Evolutionary conservation across 306 rosid species (phyloP).

Genomic region (Begonia masoniana): DNA sequence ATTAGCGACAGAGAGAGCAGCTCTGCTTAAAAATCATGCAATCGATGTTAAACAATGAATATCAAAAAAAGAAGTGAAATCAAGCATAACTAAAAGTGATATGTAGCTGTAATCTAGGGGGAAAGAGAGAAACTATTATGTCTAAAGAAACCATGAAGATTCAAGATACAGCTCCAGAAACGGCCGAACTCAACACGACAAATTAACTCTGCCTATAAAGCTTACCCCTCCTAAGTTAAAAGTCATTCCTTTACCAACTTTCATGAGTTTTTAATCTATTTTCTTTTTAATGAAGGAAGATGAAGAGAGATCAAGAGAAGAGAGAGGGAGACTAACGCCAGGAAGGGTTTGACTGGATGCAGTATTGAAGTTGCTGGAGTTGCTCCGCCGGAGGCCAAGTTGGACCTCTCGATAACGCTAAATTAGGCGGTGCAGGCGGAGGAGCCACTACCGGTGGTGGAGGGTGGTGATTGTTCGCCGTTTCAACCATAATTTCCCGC

Average conservation of each 20-base stretch:
- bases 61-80: too few relatives aligned
- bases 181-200: too few relatives aligned
- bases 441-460: slow-evolving; percentile 27
- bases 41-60: too few relatives aligned
- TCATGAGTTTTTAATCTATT: neutral
- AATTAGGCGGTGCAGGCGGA: slow-evolving; percentile 22
- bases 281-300: neutral
- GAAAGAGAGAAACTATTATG: too few relatives aligned
- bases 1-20: too few relatives aligned
- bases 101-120: too few relatives aligned
- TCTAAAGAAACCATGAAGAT: too few relatives aligned
- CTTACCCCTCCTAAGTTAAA: neutral
- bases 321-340: slow-evolving; percentile 69
- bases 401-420: slow-evolving; percentile 49
- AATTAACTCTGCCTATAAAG: too few relatives aligned
- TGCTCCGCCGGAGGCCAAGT: slow-evolving; percentile 73
- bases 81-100: too few relatives aligned
- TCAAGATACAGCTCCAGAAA: too few relatives aligned
- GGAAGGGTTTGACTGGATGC: slow-evolving; percentile 95
- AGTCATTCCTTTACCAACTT: neutral
- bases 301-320: neutral
- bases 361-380: slow-evolving; percentile 64
- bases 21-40: too few relatives aligned
- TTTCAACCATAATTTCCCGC: slow-evolving; percentile 46
- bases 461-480: slow-evolving; percentile 35